Evolutionary conservation across 2,329 filamentous ascomycete genomes (phyloP), one percentile per base, ranked within the genome.

Genomic region (Gaeumannomyces tritici): DNA sequence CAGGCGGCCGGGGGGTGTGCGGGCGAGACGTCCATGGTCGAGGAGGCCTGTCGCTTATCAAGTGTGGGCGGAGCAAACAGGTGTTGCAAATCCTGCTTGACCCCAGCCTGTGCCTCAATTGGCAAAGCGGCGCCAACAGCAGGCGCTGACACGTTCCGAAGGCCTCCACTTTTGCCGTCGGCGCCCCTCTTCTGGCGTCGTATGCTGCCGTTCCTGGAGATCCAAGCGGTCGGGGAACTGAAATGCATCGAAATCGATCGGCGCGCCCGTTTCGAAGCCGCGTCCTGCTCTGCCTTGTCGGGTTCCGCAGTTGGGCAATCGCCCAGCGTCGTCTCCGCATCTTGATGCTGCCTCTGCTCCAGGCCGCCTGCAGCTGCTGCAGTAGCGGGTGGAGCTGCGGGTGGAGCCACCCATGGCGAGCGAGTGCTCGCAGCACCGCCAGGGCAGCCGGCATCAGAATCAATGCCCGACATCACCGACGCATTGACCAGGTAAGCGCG

Each of bases 201-300:
- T 61, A 86, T 69, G 72, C 84, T 87, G 62, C 82, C 80, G 11
- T 79, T 77, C 70, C 76, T 81, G 42, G 81, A 74, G 65, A 85
- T 81, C 83, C 84, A 86, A 60, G 75, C 80, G 60, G 75, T 77
- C 21, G 84, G 78, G 1, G 84, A 82, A 64, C 77, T 77, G 64
- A 88, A 83, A 62, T 85, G 83, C 77, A 84, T 81, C 21, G 85
- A 87, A 29, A 83, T 74, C 21, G 85, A 86, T 63, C 81, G 79
- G 62, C 76, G 78, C 15, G 80, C 74, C 60, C 72, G 75, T 67
- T 77, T 80, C 9, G 77, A 74, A 2, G 78, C 76, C 1, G 77
- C 77, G 31, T 72, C 72, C 51, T 79, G 75, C 2, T 72, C 69
- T 1, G 73, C 35, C n/a, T 42, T 18, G 24, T 60, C 54, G 35